phyloP scores from a whole-genome alignment of 73 alveolate species.

The Diophrys appendiculata region DNA sequence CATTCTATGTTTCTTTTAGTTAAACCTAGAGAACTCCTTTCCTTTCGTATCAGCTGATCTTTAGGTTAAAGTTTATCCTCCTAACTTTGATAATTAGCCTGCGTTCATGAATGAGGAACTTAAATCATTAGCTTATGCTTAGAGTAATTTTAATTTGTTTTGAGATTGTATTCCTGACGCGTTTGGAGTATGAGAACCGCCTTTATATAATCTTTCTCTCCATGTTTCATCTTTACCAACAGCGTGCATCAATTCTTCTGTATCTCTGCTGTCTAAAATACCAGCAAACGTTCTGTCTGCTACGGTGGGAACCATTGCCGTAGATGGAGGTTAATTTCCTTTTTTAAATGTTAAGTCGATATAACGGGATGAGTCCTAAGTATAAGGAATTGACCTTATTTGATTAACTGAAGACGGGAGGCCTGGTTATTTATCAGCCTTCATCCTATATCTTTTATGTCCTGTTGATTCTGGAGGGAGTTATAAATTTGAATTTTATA shows the following conservation, averaged over 20 bases:
- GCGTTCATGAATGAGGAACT: too few species aligned
- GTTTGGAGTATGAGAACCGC: background rate
- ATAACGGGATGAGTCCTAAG: background rate
- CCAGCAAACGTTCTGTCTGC: too few species aligned
- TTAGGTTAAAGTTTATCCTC: background rate
- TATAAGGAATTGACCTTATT: background rate
- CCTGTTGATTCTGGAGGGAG: background rate
- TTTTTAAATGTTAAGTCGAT: background rate
- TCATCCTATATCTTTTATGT: background rate
- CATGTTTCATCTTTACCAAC: background rate
- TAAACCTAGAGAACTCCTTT: background rate
- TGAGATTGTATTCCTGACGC: too few species aligned
- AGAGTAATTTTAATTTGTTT: too few species aligned
- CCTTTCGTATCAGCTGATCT: background rate
- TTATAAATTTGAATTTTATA: too few species aligned
- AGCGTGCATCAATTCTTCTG: too few species aligned
- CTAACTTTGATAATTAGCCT: too few species aligned
- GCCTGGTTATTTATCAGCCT: slow-evolving; percentile 1
- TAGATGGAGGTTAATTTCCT: background rate
- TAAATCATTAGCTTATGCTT: too few species aligned
- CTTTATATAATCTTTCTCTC: background rate
- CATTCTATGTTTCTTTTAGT: background rate
- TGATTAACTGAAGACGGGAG: background rate
- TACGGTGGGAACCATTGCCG: background rate
- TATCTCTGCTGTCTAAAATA: too few species aligned